Base-by-base conservation (phyloP, 2,329 filamentous ascomycete species). In the Xylaria sp. region DNA sequence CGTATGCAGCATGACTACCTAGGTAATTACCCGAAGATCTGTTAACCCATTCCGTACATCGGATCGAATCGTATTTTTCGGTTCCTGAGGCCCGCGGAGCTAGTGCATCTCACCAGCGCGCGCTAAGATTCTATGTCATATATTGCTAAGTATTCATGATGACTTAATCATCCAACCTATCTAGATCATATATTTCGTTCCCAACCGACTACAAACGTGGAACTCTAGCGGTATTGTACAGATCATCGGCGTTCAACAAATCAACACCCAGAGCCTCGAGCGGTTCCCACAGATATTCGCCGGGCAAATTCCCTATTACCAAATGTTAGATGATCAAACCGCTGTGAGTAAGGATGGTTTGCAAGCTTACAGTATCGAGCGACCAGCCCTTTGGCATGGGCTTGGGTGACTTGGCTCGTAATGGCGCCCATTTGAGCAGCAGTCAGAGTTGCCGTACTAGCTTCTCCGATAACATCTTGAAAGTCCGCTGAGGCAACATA, bases 401-500 rank as follows among this genome's bases (percentile, higher is more conserved):
- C 72, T 11, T 57, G 60, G 40, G 38, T 21, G 31, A 71, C 72
- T 12, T 74, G 69, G 12, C 43, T 55, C 12, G 28, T 58, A n/a
- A 68, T 58, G 1, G 45, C 59, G 19, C 15, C 43, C 56, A 63
- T 62, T 47, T 67, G 55, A 15, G 52, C 61, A 31, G 54, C 28
- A 9, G 70, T 66, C 49, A 70, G 65, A 21, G 42, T 64, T 3
- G 59, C 64, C 31, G 61, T 69, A 1, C 46, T 57, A 1, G 70
- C 69, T n/a, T 54, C 51, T n/a, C 71, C 69, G 11, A 71, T 54
- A 7, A 66, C 70, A 43, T 52, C 59, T 40, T 70, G 19, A 47
- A 72, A 72, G 47, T 73, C 68, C 2, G 69, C 72, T 3, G 72
- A 74, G 17, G 71, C 71, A 38, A 72, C 71, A 61, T 71, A 71